Percentiles rank a stretch among this genome's conserved stretches.
phyloP scores from a whole-genome alignment of 768 basidiomycete species.

The Kwoniella botswanensis region DNA sequence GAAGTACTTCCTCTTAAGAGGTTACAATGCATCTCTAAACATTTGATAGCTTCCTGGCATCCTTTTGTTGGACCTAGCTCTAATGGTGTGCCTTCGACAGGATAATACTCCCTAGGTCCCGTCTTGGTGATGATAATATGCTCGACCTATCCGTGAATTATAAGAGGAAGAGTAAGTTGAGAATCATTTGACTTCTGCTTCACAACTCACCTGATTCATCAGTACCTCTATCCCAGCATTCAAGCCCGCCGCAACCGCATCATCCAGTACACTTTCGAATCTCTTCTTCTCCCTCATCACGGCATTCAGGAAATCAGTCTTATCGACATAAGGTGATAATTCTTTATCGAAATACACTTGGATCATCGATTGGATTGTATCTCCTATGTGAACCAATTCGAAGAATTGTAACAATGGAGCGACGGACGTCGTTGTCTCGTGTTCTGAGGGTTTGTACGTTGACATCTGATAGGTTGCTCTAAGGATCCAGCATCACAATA shows the following conservation, averaged over 20 bases:
- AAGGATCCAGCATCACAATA: background rate
- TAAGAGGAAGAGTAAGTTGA: background rate
- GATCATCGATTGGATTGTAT: slow-evolving; percentile 96
- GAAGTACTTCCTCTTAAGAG: slow-evolving; percentile 90
- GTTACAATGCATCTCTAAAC: slow-evolving; percentile 87
- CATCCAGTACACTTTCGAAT: slow-evolving; percentile 90
- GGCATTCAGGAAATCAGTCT: slow-evolving; percentile 87
- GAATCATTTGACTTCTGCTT: too few species aligned
- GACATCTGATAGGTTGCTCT: slow-evolving; percentile 91
- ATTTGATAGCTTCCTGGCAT: slow-evolving; percentile 86
- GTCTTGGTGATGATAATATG: slow-evolving; percentile 86
- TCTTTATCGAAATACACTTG: slow-evolving; percentile 99
- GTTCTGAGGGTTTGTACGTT: slow-evolving; percentile 85
- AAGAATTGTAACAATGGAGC: slow-evolving; percentile 96
- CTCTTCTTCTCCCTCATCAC: slow-evolving; percentile 96
- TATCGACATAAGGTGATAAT: slow-evolving; percentile 83
- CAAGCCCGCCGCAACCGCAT: slow-evolving; percentile 87
- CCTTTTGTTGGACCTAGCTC: slow-evolving; percentile 86
- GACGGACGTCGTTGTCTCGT: slow-evolving; percentile 77
- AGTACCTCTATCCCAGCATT: slow-evolving; percentile 94
- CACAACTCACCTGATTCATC: slow-evolving; percentile 78
- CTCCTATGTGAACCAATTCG: slow-evolving; percentile 93
- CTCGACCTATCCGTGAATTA: slow-evolving; percentile 71
- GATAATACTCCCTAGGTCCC: slow-evolving; percentile 85
- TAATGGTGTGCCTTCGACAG: slow-evolving; percentile 74